phyloP scores from a whole-genome alignment of 768 basidiomycete species.

The Agaricus blazei region DNA sequence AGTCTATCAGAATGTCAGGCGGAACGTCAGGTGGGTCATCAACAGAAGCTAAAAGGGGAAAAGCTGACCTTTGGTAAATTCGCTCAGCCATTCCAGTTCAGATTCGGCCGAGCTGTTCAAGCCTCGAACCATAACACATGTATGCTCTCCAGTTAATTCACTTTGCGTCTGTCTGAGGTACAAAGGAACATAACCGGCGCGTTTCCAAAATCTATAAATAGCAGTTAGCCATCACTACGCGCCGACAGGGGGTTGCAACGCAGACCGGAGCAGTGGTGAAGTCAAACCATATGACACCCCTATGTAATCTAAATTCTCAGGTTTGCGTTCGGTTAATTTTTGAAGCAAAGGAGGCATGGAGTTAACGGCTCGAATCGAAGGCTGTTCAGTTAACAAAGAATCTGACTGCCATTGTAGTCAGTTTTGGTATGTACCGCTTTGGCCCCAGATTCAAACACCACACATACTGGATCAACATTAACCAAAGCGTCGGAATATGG shows the following conservation, averaged over 20 bases:
- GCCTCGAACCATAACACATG: constrained; percentile 91
- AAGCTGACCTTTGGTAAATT: constrained; percentile 75
- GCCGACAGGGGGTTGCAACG: too few species aligned
- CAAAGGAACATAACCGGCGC: constrained; percentile 84
- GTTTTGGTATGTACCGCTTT: background rate
- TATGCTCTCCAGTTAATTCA: constrained; percentile 95
- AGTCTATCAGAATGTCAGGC: constrained; percentile 51
- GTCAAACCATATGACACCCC: constrained; percentile 97
- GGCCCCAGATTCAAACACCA: background rate
- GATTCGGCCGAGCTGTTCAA: constrained; percentile 60
- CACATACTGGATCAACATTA: constrained; percentile 37
- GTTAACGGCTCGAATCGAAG: constrained; percentile 62
- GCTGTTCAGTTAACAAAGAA: constrained; percentile 71
- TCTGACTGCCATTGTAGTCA: constrained; percentile 20
- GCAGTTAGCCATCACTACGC: too few species aligned
- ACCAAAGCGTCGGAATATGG: constrained; percentile 55
- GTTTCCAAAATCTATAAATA: constrained; percentile 82
- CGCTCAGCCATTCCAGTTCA: constrained; percentile 78
- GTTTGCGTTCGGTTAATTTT: constrained; percentile 83
- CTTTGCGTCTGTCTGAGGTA: constrained; percentile 92
- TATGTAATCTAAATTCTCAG: constrained; percentile 87
- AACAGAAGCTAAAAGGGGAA: background rate
- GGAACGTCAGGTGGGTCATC: background rate
- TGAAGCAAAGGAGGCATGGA: constrained; percentile 93
- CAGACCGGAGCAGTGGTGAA: constrained; percentile 69